These are phyloP conservation scores for Oenanthe javanica DNA, from an alignment of 140 eudicot species.

Conservation along the genomic window DNA sequence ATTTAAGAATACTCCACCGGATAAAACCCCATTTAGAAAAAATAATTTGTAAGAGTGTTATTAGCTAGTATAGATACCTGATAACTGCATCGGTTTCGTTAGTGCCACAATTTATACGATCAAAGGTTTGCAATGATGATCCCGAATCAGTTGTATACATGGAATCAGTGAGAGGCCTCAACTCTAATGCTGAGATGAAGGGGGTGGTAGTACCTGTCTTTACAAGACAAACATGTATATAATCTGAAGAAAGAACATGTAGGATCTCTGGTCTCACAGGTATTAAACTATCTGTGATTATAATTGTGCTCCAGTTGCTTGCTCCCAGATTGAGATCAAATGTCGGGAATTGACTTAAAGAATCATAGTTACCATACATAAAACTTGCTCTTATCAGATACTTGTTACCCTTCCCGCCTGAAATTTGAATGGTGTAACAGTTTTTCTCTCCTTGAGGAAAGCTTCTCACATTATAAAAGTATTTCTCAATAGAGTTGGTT, in stretches of 20 bases:
- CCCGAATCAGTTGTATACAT: no score
- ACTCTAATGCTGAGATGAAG: no score
- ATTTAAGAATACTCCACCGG: no score
- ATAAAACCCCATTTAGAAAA: no score
- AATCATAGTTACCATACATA: conserved; percentile 39
- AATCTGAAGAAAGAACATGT: conserved; percentile 20
- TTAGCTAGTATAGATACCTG: no score
- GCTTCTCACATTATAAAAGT: conserved; percentile 27
- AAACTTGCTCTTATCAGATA: conserved; percentile 26
- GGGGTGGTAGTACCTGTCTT: no score
- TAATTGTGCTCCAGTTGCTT: conserved; percentile 24
- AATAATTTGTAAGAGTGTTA: no score
- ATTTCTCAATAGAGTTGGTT: neutral
- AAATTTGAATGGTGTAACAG: conserved; percentile 29
- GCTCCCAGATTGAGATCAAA: conserved; percentile 23
- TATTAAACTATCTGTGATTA: neutral
- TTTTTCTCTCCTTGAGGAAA: conserved; percentile 25
- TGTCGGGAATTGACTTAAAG: conserved; percentile 15
- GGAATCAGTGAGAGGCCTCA: no score
- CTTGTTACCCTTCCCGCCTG: neutral
- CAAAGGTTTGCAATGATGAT: no score
- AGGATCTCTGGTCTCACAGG: conserved; percentile 22
- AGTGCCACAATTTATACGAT: no score
- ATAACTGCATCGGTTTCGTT: no score
- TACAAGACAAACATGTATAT: neutral